phyloP scores from a whole-genome alignment of 805 yeast species.

The Yarrowia porcina region DNA sequence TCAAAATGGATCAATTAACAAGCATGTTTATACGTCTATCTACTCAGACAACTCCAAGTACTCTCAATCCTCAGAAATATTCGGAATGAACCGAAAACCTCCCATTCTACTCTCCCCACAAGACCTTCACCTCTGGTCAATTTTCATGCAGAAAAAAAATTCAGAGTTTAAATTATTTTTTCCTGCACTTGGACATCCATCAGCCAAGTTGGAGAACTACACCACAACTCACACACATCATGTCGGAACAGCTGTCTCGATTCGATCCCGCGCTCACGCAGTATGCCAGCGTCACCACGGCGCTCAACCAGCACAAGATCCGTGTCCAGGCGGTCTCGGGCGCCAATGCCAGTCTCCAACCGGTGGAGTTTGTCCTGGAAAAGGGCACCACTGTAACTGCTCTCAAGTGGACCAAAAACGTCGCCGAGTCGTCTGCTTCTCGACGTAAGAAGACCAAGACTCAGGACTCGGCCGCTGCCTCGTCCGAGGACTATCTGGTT shows the following conservation, averaged over 20 bases:
- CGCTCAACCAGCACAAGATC: slow-evolving; percentile 68
- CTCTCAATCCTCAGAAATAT: too few relatives aligned
- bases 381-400: slow-evolving; percentile 50
- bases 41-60: too few relatives aligned
- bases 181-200: slow-evolving; percentile 19
- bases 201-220: background rate
- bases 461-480: background rate
- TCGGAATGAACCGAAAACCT: too few relatives aligned
- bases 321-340: slow-evolving; percentile 54
- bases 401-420: slow-evolving; percentile 50
- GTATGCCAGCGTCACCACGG: slow-evolving; percentile 62
- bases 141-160: slow-evolving; percentile 18
- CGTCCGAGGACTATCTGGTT: slow-evolving; percentile 44
- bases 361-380: slow-evolving; percentile 50
- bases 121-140: background rate
- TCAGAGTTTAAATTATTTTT: slow-evolving; percentile 21
- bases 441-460: slow-evolving; percentile 37
- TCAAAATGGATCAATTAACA: too few relatives aligned
- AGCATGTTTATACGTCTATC: too few relatives aligned
- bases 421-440: background rate
- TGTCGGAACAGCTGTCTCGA: slow-evolving; percentile 28
- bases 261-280: slow-evolving; percentile 64
- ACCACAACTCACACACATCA: slow-evolving; percentile 9
- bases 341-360: slow-evolving; percentile 43
- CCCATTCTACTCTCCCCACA: background rate